Conservation (phyloP, 2,329 filamentous ascomycete genomes). For the Clonostachys solani region DNA sequence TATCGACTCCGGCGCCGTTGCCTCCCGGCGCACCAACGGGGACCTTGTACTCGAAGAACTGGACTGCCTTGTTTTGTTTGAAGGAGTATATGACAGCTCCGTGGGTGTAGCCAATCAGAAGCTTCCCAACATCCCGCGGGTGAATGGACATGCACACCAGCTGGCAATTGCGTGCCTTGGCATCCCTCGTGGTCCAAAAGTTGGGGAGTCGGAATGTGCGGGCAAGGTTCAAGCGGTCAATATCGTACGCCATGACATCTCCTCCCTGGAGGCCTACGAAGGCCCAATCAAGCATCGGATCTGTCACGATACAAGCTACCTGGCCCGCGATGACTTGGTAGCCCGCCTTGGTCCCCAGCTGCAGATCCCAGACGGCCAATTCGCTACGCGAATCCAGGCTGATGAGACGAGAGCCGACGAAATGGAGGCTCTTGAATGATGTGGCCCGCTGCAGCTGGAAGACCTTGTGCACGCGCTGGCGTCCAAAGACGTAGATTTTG, state of each 20-base stretch:
- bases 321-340: slow-evolving; percentile 73
- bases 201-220: slow-evolving; percentile 80
- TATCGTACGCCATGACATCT: slow-evolving; percentile 87
- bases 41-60: slow-evolving; percentile 80
- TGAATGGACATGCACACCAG: slow-evolving; percentile 81
- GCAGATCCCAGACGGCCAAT: slow-evolving; percentile 76
- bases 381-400: slow-evolving; percentile 85
- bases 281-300: slow-evolving; percentile 91
- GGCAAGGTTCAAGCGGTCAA: slow-evolving; percentile 70
- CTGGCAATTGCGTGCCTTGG: slow-evolving; percentile 53
- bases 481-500: slow-evolving; percentile 85
- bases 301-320: slow-evolving; percentile 70
- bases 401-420: slow-evolving; percentile 81
- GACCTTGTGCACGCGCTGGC: slow-evolving; percentile 72
- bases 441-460: slow-evolving; percentile 67
- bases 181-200: slow-evolving; percentile 74
- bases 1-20: slow-evolving; percentile 59
- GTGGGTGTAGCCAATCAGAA: slow-evolving; percentile 86
- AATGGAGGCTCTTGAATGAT: slow-evolving; percentile 75
- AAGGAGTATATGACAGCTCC: slow-evolving; percentile 91
- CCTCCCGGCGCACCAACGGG: slow-evolving; percentile 81
- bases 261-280: slow-evolving; percentile 80
- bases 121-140: slow-evolving; percentile 84
- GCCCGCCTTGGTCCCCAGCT: slow-evolving; percentile 60
- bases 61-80: slow-evolving; percentile 77